phyloP scores from a whole-genome alignment of 1,284 basidiomycete genomes.

The Pseudozyma flocculosa region DNA sequence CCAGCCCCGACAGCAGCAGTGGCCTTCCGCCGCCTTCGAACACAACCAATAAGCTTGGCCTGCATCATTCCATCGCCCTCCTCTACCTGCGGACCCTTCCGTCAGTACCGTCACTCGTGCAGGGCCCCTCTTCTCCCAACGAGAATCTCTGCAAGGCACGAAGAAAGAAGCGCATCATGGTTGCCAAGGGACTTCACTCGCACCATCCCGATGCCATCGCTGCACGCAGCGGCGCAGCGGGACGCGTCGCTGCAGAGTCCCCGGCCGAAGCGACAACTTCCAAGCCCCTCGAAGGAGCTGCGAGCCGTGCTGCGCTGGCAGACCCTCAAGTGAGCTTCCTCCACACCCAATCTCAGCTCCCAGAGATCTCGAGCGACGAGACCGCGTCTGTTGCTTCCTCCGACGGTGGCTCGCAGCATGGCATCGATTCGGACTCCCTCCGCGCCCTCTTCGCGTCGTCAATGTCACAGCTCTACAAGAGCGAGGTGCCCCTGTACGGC shows the following conservation, averaged over 20 bases:
- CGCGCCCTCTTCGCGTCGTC: slow-evolving; percentile 57
- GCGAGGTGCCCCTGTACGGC: slow-evolving; percentile 61
- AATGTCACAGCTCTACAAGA: slow-evolving; percentile 58
- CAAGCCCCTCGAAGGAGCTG: no score
- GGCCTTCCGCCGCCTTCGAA: no score
- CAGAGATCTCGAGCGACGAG: slow-evolving; percentile 10
- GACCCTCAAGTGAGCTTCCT: slow-evolving; percentile 1
- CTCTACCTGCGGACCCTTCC: slow-evolving; percentile 16
- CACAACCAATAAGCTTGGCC: slow-evolving; percentile 1
- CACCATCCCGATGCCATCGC: no score
- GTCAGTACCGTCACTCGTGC: background rate
- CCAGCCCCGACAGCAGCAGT: no score
- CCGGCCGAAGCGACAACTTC: no score
- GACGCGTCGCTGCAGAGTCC: no score
- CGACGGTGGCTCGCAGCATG: background rate
- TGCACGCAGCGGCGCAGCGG: no score
- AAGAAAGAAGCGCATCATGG: no score
- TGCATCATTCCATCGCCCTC: slow-evolving; percentile 21
- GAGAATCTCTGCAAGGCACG: no score
- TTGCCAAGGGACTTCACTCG: no score
- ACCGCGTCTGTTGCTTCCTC: slow-evolving; percentile 8
- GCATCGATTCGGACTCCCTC: slow-evolving; percentile 32
- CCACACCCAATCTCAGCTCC: slow-evolving; percentile 13
- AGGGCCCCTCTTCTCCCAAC: no score
- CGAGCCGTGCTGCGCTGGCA: no score